Percentiles rank a stretch among this genome's conserved stretches.
These are phyloP conservation scores for Lignosus rhinocerotis DNA, from an alignment of 1,284 basidiomycete genomes.

Conservation along the genomic window DNA sequence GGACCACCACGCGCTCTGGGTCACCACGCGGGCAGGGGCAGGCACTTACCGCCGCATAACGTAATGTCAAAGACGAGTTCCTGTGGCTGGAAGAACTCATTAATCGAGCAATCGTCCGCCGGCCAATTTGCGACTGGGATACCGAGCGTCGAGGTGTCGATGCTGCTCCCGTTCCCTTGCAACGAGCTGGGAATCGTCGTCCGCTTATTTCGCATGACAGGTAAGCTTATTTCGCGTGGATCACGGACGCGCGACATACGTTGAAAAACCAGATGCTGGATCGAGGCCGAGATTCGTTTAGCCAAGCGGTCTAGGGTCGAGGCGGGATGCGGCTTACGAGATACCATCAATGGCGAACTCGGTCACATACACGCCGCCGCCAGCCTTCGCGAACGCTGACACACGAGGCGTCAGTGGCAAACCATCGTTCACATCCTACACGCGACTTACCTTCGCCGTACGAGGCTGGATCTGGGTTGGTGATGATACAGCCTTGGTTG, in stretches of 20 bases:
- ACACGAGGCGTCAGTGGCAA: slow-evolving; percentile 1
- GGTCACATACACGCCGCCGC: slow-evolving; percentile 74
- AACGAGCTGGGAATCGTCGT: slow-evolving; percentile 57
- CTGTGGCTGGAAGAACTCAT: slow-evolving; percentile 64
- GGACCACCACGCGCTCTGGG: neutral
- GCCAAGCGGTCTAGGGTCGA: slow-evolving; percentile 1
- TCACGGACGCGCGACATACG: slow-evolving; percentile 34
- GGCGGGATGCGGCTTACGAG: slow-evolving; percentile 43
- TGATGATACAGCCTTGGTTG: slow-evolving; percentile 65
- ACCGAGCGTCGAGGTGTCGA: slow-evolving; percentile 69
- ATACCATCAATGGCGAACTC: slow-evolving; percentile 67
- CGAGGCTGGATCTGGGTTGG: slow-evolving; percentile 50
- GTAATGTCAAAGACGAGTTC: slow-evolving; percentile 75
- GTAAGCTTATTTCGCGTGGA: slow-evolving; percentile 3
- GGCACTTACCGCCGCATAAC: slow-evolving; percentile 63
- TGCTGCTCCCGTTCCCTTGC: slow-evolving; percentile 49
- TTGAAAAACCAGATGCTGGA: slow-evolving; percentile 77
- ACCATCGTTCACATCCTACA: slow-evolving; percentile 2
- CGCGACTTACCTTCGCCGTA: slow-evolving; percentile 49
- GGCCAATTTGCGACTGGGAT: slow-evolving; percentile 71
- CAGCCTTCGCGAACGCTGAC: slow-evolving; percentile 55
- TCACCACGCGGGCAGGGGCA: neutral
- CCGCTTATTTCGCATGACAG: slow-evolving; percentile 38
- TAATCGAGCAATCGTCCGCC: slow-evolving; percentile 56
- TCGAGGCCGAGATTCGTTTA: neutral